Evolutionary conservation across 169 alveolate genomes (phyloP).

Genomic region (Plasmodium reichenowi): DNA sequence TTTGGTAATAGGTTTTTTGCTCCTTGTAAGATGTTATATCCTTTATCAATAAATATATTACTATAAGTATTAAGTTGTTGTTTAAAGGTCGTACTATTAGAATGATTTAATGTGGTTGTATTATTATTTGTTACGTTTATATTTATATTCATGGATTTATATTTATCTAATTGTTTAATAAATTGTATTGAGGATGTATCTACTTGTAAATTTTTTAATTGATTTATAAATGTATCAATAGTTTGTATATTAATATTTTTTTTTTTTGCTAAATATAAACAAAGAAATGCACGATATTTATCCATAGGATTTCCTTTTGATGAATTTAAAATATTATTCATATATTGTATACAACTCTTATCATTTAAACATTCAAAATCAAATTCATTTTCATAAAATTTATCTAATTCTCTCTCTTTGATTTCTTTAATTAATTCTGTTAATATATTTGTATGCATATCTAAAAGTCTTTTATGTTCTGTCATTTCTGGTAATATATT

Average conservation of each 20-base stretch:
- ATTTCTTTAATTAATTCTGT: slow-evolving; percentile 87
- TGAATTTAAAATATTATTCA: slow-evolving; percentile 81
- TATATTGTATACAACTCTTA: slow-evolving; percentile 78
- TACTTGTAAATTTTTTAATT: slow-evolving; percentile 74
- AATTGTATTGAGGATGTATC: slow-evolving; percentile 62
- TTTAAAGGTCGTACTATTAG: slow-evolving; percentile 77
- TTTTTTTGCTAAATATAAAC: slow-evolving; percentile 76
- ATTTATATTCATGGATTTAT: slow-evolving; percentile 79
- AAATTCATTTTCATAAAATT: slow-evolving; percentile 85
- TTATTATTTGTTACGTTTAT: slow-evolving; percentile 36
- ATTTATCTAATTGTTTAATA: slow-evolving; percentile 77
- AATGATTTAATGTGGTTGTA: slow-evolving; percentile 27
- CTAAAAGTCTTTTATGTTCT: slow-evolving; percentile 88
- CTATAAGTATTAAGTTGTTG: slow-evolving; percentile 82
- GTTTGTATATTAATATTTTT: slow-evolving; percentile 57
- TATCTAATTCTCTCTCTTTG: slow-evolving; percentile 86
- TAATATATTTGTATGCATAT: slow-evolving; percentile 89
- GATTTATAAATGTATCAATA: slow-evolving; percentile 77
- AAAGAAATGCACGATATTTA: slow-evolving; percentile 82
- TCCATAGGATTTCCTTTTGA: slow-evolving; percentile 78
- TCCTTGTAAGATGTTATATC: slow-evolving; percentile 78
- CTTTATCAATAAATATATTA: slow-evolving; percentile 84
- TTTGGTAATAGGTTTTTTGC: slow-evolving; percentile 81
- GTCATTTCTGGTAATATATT: slow-evolving; percentile 90
- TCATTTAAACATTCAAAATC: slow-evolving; percentile 83